phyloP scores from a whole-genome alignment of 2,329 filamentous ascomycete genomes.

The Ceratocystis cubensis region DNA sequence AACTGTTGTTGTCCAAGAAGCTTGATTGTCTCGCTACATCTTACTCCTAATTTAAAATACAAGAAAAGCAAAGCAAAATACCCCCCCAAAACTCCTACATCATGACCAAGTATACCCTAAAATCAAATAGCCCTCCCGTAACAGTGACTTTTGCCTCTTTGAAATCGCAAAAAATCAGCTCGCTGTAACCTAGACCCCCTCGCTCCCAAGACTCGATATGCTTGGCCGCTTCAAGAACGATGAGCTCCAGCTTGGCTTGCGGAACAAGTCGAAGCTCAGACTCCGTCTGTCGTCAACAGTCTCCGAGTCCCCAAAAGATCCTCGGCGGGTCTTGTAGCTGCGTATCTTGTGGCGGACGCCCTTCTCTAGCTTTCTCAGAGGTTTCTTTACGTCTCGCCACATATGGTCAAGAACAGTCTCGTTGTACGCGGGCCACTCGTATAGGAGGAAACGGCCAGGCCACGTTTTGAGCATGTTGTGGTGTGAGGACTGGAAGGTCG shows the following conservation, averaged over 20 bases:
- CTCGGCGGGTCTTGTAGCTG: not conserved
- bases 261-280: conserved; percentile 13
- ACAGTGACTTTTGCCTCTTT: not conserved
- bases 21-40: not conserved
- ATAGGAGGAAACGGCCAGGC: conserved; percentile 17
- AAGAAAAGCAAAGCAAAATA: not conserved
- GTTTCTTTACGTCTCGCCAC: conserved; percentile 13
- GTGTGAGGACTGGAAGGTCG: conserved; percentile 18
- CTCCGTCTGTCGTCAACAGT: conserved; percentile 4
- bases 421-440: conserved; percentile 18
- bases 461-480: conserved; percentile 15
- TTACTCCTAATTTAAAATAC: not conserved
- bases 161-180: not conserved
- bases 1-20: not conserved
- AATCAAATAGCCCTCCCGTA: not conserved
- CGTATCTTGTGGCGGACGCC: conserved; percentile 9
- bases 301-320: not conserved
- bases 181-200: not conserved
- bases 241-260: conserved; percentile 10
- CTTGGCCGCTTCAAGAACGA: conserved; percentile 4
- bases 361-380: conserved; percentile 6
- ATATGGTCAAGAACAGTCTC: conserved; percentile 7
- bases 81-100: not conserved
- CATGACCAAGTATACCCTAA: not conserved
- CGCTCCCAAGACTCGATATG: conserved; percentile 4